Evolutionary conservation across 2,329 filamentous ascomycete genomes (phyloP).

Genomic region (Sphaerulina populicola): DNA sequence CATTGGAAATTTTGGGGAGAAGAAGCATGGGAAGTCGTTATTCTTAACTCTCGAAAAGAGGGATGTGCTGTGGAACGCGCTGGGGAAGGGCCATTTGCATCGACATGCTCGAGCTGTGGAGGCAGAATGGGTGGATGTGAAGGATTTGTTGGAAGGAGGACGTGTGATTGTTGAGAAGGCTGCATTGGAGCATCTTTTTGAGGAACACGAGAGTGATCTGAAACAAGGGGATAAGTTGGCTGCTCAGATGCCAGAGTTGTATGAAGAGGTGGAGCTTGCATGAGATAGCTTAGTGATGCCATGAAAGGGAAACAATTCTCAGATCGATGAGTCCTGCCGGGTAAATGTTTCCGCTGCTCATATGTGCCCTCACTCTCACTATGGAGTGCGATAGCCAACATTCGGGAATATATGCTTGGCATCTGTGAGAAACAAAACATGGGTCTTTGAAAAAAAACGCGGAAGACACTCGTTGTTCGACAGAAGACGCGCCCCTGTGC

Average conservation of each 20-base stretch:
- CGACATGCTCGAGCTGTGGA: constrained; percentile 61
- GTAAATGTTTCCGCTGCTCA: no score
- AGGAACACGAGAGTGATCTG: constrained; percentile 59
- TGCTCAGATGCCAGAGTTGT: constrained; percentile 12
- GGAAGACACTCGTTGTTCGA: no score
- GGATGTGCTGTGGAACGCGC: constrained; percentile 40
- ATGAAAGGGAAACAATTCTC: background rate
- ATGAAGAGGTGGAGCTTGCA: constrained; percentile 2
- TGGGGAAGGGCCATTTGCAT: constrained; percentile 53
- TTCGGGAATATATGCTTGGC: no score
- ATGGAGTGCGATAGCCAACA: no score
- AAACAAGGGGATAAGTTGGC: background rate
- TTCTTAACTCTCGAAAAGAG: constrained; percentile 56
- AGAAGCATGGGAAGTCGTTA: constrained; percentile 57
- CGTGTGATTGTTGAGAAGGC: constrained; percentile 77
- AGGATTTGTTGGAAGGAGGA: constrained; percentile 79
- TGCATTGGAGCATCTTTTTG: constrained; percentile 68
- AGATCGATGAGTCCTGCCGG: no score
- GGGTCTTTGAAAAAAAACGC: no score
- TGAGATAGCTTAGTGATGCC: background rate
- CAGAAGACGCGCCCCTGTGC: no score
- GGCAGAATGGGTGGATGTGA: constrained; percentile 81
- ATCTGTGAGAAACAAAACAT: no score
- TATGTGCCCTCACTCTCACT: no score
- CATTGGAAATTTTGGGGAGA: constrained; percentile 53